These are phyloP conservation scores for Metschnikowia continentalis DNA, from an alignment of 805 yeast species.

Conservation along the genomic window DNA sequence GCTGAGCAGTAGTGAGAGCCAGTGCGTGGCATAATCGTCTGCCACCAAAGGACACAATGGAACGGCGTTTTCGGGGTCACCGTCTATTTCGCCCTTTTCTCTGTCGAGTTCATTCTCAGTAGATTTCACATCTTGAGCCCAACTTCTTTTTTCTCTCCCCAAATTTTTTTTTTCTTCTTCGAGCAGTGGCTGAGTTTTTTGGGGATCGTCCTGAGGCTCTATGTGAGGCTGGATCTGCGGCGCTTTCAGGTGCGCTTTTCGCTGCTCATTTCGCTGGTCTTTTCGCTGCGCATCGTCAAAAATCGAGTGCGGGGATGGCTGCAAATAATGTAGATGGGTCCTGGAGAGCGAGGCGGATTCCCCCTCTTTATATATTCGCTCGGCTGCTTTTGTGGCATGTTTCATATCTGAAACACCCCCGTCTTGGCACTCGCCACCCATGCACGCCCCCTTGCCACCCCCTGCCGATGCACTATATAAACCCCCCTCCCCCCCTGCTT, in stretches of 20 bases:
- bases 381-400: background rate
- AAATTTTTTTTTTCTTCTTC: too few species aligned
- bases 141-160: background rate
- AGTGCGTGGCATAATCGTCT: constrained; percentile 46
- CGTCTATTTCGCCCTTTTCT: too few species aligned
- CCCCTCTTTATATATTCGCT: background rate
- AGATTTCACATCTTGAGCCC: background rate
- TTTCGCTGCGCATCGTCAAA: background rate
- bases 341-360: background rate
- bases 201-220: background rate
- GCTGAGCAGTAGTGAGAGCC: constrained; percentile 33
- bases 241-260: background rate
- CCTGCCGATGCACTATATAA: background rate
- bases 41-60: constrained; percentile 60
- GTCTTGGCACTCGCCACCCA: background rate
- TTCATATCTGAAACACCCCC: background rate
- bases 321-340: background rate
- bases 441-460: background rate
- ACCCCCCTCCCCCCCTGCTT: background rate
- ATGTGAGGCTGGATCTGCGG: background rate
- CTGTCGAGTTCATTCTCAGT: background rate
- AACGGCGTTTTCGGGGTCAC: background rate
- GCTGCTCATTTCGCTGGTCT: background rate
- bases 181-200: background rate
- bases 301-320: background rate